Percentiles rank a stretch among this genome's conserved stretches.
phyloP scores from a whole-genome alignment of 345 rosid genomes.

The Iberis pinnata region DNA sequence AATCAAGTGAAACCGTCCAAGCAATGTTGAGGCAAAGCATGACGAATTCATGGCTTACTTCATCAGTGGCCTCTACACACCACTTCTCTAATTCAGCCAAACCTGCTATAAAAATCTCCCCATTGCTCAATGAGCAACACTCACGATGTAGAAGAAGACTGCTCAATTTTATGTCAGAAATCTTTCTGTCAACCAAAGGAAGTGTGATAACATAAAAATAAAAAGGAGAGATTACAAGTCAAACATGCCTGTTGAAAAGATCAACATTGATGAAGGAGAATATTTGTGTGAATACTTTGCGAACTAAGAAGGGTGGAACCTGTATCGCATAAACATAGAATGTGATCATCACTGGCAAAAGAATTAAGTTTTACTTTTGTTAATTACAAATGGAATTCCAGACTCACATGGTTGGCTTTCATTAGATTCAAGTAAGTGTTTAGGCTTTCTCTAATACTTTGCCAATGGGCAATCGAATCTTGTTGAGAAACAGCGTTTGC shows the following conservation, averaged over 20 bases:
- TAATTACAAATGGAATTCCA: too few species aligned
- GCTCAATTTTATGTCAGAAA: conserved; percentile 29
- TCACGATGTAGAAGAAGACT: conserved; percentile 98
- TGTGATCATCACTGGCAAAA: conserved; percentile 7
- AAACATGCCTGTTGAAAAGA: too few species aligned
- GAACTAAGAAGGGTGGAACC: conserved; percentile 94
- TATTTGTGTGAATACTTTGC: conserved; percentile 85
- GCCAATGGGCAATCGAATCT: conserved; percentile 98
- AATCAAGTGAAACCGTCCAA: conserved; percentile 2
- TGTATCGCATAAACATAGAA: conserved; percentile 33
- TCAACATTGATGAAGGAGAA: conserved; percentile 96
- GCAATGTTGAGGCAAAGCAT: conserved; percentile 10
- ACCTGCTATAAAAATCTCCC: conserved; percentile 94
- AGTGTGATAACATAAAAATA: too few species aligned
- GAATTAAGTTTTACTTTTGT: too few species aligned
- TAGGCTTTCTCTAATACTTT: conserved; percentile 89
- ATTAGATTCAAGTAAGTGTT: too few species aligned
- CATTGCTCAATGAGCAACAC: conserved; percentile 98
- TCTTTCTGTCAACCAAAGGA: too few species aligned
- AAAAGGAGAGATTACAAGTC: too few species aligned
- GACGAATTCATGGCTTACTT: conserved; percentile 45
- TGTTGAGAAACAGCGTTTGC: conserved; percentile 97
- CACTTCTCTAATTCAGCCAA: too few species aligned
- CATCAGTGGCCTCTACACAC: conserved; percentile 75
- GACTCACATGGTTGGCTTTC: conserved; percentile 76